Evolutionary conservation across 2,329 filamentous ascomycete species (phyloP).

Genomic region (Cordyceps javanica): DNA sequence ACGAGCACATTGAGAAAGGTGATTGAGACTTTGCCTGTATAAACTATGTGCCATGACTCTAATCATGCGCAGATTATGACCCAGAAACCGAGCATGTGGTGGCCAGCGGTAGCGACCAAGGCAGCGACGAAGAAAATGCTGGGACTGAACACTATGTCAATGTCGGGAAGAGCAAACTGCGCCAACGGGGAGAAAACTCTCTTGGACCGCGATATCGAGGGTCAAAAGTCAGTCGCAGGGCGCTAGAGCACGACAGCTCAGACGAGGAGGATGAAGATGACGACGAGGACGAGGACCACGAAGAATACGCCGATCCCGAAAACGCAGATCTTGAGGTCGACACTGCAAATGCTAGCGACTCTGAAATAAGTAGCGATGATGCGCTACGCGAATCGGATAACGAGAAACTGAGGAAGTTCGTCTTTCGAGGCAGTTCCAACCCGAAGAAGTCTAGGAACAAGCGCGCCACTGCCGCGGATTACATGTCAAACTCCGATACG

Average conservation of each 20-base stretch:
- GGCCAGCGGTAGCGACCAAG: slow-evolving; percentile 44
- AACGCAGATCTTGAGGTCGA: slow-evolving; percentile 48
- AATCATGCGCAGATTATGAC: slow-evolving; percentile 59
- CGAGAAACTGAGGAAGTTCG: slow-evolving; percentile 71
- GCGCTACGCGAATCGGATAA: slow-evolving; percentile 82
- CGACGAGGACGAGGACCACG: slow-evolving; percentile 37
- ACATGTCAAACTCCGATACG: slow-evolving; percentile 43
- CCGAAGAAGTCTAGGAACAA: slow-evolving; percentile 31
- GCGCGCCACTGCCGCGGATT: slow-evolving; percentile 50
- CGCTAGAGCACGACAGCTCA: slow-evolving; percentile 52
- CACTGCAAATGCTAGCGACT: slow-evolving; percentile 42
- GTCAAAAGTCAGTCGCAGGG: slow-evolving; percentile 64
- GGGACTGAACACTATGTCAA: slow-evolving; percentile 83
- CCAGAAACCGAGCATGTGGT: slow-evolving; percentile 63
- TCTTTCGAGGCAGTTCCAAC: slow-evolving; percentile 53
- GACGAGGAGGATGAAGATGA: slow-evolving; percentile 45
- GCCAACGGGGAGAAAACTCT: slow-evolving; percentile 60
- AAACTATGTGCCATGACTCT: background rate
- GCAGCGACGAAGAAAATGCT: slow-evolving; percentile 44
- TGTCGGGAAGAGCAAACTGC: slow-evolving; percentile 79
- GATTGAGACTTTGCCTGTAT: slow-evolving; percentile 12
- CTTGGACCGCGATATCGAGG: slow-evolving; percentile 80
- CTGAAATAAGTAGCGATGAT: slow-evolving; percentile 58
- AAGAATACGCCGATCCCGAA: slow-evolving; percentile 52
- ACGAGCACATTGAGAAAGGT: slow-evolving; percentile 60